Percentiles rank a stretch among this genome's conserved stretches.
phyloP scores from a whole-genome alignment of 2,329 filamentous ascomycete species.

The Xylaria sp. region DNA sequence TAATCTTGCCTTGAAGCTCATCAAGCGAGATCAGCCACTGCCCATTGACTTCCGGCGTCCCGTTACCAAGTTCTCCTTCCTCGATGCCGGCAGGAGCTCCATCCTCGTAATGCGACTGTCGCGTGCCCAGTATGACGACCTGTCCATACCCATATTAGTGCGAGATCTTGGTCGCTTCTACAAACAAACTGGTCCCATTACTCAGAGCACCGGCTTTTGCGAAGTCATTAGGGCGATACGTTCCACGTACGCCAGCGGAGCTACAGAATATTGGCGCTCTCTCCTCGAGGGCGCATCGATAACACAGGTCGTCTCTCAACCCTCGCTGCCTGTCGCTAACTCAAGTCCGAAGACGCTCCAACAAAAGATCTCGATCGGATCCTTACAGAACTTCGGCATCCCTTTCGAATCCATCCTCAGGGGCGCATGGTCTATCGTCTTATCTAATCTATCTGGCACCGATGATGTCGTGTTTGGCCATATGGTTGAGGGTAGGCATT shows the following conservation, averaged over 20 bases:
- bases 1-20: constrained; percentile 53
- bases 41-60: constrained; percentile 57
- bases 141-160: constrained; percentile 58
- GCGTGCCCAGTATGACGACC: constrained; percentile 61
- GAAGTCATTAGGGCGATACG: constrained; percentile 59
- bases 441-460: constrained; percentile 61
- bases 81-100: constrained; percentile 61
- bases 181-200: constrained; percentile 49
- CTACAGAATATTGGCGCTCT: constrained; percentile 59
- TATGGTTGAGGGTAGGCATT: constrained; percentile 60
- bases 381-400: constrained; percentile 57
- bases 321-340: constrained; percentile 55
- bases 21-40: constrained; percentile 56
- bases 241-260: constrained; percentile 52
- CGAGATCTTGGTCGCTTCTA: constrained; percentile 63
- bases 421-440: constrained; percentile 66
- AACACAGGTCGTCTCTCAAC: constrained; percentile 58
- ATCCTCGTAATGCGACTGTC: constrained; percentile 61
- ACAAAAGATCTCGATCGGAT: constrained; percentile 55
- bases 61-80: constrained; percentile 61
- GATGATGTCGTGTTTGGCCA: constrained; percentile 69
- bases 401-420: constrained; percentile 65
- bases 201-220: constrained; percentile 58
- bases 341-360: constrained; percentile 55
- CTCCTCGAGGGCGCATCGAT: constrained; percentile 59